Conservation (phyloP, 2,329 filamentous ascomycete species). For the Sporothrix luriei region DNA sequence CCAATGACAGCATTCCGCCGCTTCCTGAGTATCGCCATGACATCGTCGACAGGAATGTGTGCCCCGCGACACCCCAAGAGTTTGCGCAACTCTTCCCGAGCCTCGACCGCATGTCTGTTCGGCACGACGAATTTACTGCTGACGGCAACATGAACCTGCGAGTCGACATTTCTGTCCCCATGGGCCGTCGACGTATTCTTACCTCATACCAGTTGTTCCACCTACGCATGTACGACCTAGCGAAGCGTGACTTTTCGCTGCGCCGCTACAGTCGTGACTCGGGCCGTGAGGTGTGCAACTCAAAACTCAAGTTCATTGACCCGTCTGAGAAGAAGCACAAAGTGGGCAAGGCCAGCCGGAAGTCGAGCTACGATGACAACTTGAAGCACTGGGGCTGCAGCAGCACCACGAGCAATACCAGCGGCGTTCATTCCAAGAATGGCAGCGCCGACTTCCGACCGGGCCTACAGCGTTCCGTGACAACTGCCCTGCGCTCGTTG, state of each 20-base stretch:
- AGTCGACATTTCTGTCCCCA: conserved; percentile 74
- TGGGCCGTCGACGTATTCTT: conserved; percentile 59
- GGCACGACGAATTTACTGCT: conserved; percentile 84
- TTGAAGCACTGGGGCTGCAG: conserved; percentile 29
- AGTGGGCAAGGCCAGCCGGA: conserved; percentile 49
- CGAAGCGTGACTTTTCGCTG: conserved; percentile 83
- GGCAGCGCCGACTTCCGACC: conserved; percentile 39
- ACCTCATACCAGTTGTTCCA: conserved; percentile 78
- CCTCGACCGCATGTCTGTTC: conserved; percentile 74
- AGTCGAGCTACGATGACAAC: conserved; percentile 45
- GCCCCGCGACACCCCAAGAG: conserved; percentile 76
- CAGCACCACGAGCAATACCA: conserved; percentile 28
- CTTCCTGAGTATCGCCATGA: conserved; percentile 64
- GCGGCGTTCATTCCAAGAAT: neutral
- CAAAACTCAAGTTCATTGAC: conserved; percentile 69
- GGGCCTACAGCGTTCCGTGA: conserved; percentile 53
- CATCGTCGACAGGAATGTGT: conserved; percentile 64
- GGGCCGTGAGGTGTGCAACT: conserved; percentile 88
- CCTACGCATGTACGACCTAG: conserved; percentile 89
- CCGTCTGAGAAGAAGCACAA: conserved; percentile 46
- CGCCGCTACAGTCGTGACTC: conserved; percentile 91
- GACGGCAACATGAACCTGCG: conserved; percentile 98
- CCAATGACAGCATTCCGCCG: conserved; percentile 49
- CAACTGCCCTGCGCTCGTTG: conserved; percentile 52
- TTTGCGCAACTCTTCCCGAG: conserved; percentile 89